Evolutionary conservation across 2,329 filamentous ascomycete genomes (phyloP).

Genomic region (Pleochaeta shiraiana): DNA sequence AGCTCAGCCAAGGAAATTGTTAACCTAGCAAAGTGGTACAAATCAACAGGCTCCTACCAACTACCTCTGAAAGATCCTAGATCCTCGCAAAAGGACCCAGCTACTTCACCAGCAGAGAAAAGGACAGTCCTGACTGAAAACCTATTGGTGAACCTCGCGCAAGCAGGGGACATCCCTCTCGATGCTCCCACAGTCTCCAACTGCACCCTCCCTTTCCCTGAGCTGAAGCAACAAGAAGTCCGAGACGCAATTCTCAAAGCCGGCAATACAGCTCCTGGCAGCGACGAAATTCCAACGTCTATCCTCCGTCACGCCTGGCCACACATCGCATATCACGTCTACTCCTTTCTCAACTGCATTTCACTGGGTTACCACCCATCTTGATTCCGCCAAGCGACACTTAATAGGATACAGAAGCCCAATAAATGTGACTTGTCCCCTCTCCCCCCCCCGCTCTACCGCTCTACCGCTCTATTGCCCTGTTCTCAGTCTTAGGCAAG

Average conservation of each 20-base stretch:
- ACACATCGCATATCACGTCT: neutral
- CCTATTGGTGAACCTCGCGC: neutral
- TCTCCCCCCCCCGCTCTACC: neutral
- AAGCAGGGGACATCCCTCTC: neutral
- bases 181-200: neutral
- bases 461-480: neutral
- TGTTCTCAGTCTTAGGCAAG: neutral
- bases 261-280: neutral
- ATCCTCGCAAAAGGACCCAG: neutral
- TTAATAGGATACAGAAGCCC: neutral
- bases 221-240: neutral
- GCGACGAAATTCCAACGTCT: too few species aligned
- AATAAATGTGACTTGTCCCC: neutral
- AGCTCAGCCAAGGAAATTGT: slow-evolving; percentile 1
- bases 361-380: neutral
- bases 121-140: neutral
- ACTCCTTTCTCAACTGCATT: neutral
- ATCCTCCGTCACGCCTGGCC: neutral
- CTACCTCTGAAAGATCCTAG: neutral
- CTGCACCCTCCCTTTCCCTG: neutral
- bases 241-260: neutral
- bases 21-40: neutral
- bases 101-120: neutral
- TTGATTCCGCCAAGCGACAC: neutral
- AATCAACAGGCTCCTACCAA: neutral